phyloP scores from a whole-genome alignment of 225 moss, liverwort and hornwort genomes.

The Anthoceros angustus region DNA sequence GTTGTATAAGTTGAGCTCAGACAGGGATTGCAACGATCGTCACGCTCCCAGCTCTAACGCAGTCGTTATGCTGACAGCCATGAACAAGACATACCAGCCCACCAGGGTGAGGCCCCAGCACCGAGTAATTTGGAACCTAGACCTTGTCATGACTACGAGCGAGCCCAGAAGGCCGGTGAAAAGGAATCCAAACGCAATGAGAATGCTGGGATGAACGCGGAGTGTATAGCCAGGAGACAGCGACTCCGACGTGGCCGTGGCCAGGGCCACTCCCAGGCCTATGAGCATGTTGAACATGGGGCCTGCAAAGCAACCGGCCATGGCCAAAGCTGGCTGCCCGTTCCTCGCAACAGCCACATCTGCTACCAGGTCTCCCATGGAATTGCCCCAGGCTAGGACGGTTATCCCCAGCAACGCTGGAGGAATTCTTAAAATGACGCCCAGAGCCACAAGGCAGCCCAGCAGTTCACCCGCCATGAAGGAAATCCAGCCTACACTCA shows the following conservation, averaged over 20 bases:
- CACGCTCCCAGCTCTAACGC: not conserved
- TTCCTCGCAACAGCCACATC: constrained; percentile 46
- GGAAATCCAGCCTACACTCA: constrained; percentile 57
- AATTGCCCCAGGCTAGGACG: constrained; percentile 57
- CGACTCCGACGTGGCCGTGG: constrained; percentile 32
- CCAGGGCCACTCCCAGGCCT: constrained; percentile 37
- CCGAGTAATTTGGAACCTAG: constrained; percentile 37
- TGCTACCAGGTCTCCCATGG: constrained; percentile 44
- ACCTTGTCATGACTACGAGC: constrained; percentile 27
- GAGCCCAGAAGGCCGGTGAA: constrained; percentile 27
- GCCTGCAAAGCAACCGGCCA: constrained; percentile 53
- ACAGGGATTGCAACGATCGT: no score
- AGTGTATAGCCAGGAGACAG: constrained; percentile 27
- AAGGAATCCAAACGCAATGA: constrained; percentile 47
- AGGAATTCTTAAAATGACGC: constrained; percentile 37
- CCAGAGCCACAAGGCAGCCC: constrained; percentile 37
- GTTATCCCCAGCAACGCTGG: constrained; percentile 43
- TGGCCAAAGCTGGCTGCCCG: constrained; percentile 48
- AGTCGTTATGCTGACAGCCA: constrained; percentile 34
- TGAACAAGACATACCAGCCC: constrained; percentile 36
- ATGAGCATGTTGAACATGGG: constrained; percentile 63
- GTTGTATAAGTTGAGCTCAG: no score
- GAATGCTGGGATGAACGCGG: constrained; percentile 38
- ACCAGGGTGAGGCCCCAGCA: constrained; percentile 46
- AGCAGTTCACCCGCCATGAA: constrained; percentile 47